These are phyloP conservation scores for Drosera spatulata DNA, from an alignment of 179 eudicot species.

Conservation along the genomic window DNA sequence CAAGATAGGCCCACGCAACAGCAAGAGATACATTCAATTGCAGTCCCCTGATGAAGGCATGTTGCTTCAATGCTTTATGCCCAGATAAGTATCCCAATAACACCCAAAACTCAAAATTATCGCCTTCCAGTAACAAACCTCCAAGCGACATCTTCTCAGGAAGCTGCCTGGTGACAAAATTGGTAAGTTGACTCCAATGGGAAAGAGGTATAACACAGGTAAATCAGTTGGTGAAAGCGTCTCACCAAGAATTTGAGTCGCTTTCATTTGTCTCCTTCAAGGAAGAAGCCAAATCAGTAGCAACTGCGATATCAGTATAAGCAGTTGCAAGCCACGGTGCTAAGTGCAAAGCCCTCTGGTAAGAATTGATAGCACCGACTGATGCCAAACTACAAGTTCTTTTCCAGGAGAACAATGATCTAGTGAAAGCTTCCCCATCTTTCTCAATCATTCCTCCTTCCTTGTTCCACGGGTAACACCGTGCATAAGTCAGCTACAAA, in stretches of 20 bases:
- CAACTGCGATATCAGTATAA: constrained; percentile 74
- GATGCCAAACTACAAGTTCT: constrained; percentile 52
- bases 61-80: constrained; percentile 67
- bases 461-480: constrained; percentile 83
- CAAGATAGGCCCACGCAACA: constrained; percentile 96
- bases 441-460: constrained; percentile 23
- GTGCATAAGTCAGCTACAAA: constrained; percentile 76
- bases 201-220: background rate
- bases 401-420: constrained; percentile 63
- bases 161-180: constrained; percentile 44
- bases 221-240: constrained; percentile 2
- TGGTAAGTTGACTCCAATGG: constrained; percentile 2
- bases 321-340: constrained; percentile 92
- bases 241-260: constrained; percentile 46
- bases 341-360: constrained; percentile 92
- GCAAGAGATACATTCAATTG: constrained; percentile 94
- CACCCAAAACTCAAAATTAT: constrained; percentile 86
- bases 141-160: constrained; percentile 95
- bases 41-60: constrained; percentile 78
- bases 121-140: constrained; percentile 78
- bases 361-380: constrained; percentile 50
- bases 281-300: constrained; percentile 41
- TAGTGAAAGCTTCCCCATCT: constrained; percentile 43
- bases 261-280: constrained; percentile 27
- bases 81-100: constrained; percentile 67